phyloP scores from a whole-genome alignment of 1,284 basidiomycete species.

The Rhizoctonia solani region DNA sequence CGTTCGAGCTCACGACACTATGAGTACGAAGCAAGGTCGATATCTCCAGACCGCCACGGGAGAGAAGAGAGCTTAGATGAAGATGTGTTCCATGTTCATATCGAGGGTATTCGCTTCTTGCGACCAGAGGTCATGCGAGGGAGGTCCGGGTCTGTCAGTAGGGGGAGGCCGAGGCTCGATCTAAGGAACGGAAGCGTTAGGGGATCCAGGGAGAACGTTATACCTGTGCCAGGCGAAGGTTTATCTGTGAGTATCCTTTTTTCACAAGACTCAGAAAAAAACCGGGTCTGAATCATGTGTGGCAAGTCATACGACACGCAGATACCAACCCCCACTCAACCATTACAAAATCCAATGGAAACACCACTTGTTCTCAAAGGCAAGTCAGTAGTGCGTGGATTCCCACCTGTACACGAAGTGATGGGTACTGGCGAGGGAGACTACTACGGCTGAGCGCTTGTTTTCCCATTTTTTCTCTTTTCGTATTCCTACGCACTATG shows the following conservation, averaged over 20 bases:
- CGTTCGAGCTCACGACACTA: constrained; percentile 28
- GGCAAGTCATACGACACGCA: constrained; percentile 28
- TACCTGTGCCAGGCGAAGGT: constrained; percentile 9
- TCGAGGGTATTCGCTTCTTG: constrained; percentile 29
- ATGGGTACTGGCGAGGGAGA: constrained; percentile 24
- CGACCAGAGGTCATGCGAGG: constrained; percentile 30
- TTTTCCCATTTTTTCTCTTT: neutral
- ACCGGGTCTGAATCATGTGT: neutral
- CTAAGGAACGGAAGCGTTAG: constrained; percentile 26
- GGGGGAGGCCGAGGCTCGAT: constrained; percentile 26
- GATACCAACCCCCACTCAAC: constrained; percentile 27
- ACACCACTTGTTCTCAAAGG: constrained; percentile 20
- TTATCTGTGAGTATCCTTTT: constrained; percentile 13
- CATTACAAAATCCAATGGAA: constrained; percentile 29
- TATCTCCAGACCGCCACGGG: constrained; percentile 3
- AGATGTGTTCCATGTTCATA: constrained; percentile 13
- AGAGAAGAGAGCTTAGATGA: constrained; percentile 1
- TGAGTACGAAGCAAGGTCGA: constrained; percentile 16
- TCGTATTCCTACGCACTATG: constrained; percentile 9
- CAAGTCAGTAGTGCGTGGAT: constrained; percentile 23
- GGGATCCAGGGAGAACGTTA: constrained; percentile 20
- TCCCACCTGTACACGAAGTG: constrained; percentile 32
- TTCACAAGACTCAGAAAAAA: neutral
- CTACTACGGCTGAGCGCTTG: constrained; percentile 20
- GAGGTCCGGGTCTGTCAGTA: constrained; percentile 24